phyloP scores from a whole-genome alignment of 441 rosid genomes.

The Cnidoscolus chayamansa region DNA sequence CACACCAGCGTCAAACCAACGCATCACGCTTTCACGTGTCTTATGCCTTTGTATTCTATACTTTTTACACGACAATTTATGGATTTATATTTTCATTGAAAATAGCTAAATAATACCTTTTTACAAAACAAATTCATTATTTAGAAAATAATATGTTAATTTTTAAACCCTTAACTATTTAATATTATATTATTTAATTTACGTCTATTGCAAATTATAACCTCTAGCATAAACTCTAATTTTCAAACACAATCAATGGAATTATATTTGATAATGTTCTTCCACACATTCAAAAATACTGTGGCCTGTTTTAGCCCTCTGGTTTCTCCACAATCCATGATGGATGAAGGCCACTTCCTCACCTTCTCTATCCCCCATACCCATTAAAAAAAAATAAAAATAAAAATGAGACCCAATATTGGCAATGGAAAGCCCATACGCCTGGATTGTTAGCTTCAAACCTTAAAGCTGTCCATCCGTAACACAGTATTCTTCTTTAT shows the following conservation, averaged over 20 bases:
- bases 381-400: slow-evolving; percentile 54
- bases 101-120: too few species aligned
- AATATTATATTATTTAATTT: too few species aligned
- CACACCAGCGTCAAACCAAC: slow-evolving; percentile 10
- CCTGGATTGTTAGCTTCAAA: slow-evolving; percentile 61
- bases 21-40: neutral
- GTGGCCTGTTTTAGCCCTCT: neutral
- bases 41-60: too few species aligned
- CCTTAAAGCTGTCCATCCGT: slow-evolving; percentile 61
- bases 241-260: too few species aligned
- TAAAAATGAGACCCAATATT: slow-evolving; percentile 71
- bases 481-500: slow-evolving; percentile 71
- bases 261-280: too few species aligned
- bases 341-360: slow-evolving; percentile 33
- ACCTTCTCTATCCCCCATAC: slow-evolving; percentile 39
- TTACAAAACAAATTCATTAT: too few species aligned
- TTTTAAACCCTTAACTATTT: too few species aligned
- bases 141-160: too few species aligned
- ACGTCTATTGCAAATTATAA: too few species aligned
- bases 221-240: too few species aligned
- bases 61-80: too few species aligned
- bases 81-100: too few species aligned
- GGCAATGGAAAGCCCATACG: slow-evolving; percentile 79
- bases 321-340: slow-evolving; percentile 23
- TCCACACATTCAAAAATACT: neutral